Percentiles rank a stretch among this genome's conserved stretches.
Conservation (phyloP, 139 green algal genomes). For the Picochlorum sp. region DNA sequence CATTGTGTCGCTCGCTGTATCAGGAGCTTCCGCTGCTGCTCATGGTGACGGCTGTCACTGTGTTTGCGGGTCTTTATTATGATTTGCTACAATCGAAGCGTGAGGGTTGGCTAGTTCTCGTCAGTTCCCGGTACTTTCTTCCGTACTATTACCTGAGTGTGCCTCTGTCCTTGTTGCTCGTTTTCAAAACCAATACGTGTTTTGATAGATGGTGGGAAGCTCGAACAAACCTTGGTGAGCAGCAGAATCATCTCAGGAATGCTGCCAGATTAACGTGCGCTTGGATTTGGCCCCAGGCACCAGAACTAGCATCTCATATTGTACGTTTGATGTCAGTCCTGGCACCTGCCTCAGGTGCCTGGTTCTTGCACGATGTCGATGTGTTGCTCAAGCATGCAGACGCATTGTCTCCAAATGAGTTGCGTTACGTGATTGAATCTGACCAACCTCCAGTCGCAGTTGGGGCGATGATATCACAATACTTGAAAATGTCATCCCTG, state of each 20-base stretch:
- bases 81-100: slow-evolving; percentile 14
- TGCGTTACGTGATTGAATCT: slow-evolving; percentile 6
- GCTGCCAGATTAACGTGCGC: slow-evolving; percentile 11
- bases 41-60: background rate
- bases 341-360: background rate
- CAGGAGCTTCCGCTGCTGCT: background rate
- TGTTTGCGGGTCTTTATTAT: background rate
- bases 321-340: slow-evolving; percentile 6
- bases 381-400: background rate
- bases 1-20: background rate
- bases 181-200: slow-evolving; percentile 40
- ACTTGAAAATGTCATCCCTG: slow-evolving; percentile 48
- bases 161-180: slow-evolving; percentile 36
- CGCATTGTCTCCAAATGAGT: slow-evolving; percentile 12
- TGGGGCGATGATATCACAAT: background rate
- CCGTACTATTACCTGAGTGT: slow-evolving; percentile 26
- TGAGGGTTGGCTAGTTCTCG: slow-evolving; percentile 5
- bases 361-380: background rate
- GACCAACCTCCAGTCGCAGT: slow-evolving; percentile 17
- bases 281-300: background rate
- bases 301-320: background rate
- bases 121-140: slow-evolving; percentile 4
- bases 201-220: slow-evolving; percentile 47
- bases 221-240: slow-evolving; percentile 9
- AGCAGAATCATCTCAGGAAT: slow-evolving; percentile 14